phyloP scores from a whole-genome alignment of 2,329 filamentous ascomycete species.

The Aureobasidium sp. region DNA sequence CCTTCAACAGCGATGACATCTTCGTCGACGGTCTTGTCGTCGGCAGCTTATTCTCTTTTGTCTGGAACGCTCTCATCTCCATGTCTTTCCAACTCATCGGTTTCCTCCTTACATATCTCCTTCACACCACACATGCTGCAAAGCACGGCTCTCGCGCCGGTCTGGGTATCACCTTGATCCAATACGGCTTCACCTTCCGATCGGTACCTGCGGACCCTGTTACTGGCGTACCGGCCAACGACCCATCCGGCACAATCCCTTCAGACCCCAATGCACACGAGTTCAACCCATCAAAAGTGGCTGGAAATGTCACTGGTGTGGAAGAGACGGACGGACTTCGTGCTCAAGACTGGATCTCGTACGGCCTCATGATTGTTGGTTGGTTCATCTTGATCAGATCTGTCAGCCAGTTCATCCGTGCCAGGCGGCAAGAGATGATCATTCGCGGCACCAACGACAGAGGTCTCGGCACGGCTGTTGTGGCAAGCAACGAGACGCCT shows the following conservation, averaged over 20 bases:
- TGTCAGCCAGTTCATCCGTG: slow-evolving; percentile 83
- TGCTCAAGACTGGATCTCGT: slow-evolving; percentile 80
- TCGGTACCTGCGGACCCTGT: slow-evolving; percentile 10
- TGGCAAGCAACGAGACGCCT: slow-evolving; percentile 73
- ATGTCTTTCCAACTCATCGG: slow-evolving; percentile 96
- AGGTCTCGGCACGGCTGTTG: slow-evolving; percentile 72
- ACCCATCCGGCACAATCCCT: slow-evolving; percentile 44
- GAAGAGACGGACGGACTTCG: slow-evolving; percentile 46
- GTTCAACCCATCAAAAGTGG: slow-evolving; percentile 67
- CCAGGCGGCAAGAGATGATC: slow-evolving; percentile 82
- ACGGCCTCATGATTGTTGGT: slow-evolving; percentile 88
- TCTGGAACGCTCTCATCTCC: slow-evolving; percentile 93
- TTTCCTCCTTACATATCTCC: slow-evolving; percentile 93
- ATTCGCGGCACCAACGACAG: slow-evolving; percentile 88
- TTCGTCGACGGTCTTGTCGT: slow-evolving; percentile 95
- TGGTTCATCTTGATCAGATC: slow-evolving; percentile 96
- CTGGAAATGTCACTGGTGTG: slow-evolving; percentile 30
- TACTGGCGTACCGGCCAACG: slow-evolving; percentile 29
- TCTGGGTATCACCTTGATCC: slow-evolving; percentile 87
- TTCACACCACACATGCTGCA: slow-evolving; percentile 95
- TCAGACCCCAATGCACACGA: slow-evolving; percentile 83
- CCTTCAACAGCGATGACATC: slow-evolving; percentile 84
- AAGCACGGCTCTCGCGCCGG: slow-evolving; percentile 95
- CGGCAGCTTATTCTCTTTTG: slow-evolving; percentile 74
- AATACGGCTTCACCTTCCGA: slow-evolving; percentile 93